Evolutionary conservation across 2,329 filamentous ascomycete genomes (phyloP), one percentile per base, ranked within the genome.

Genomic region (Nothomitra cinnamomea): DNA sequence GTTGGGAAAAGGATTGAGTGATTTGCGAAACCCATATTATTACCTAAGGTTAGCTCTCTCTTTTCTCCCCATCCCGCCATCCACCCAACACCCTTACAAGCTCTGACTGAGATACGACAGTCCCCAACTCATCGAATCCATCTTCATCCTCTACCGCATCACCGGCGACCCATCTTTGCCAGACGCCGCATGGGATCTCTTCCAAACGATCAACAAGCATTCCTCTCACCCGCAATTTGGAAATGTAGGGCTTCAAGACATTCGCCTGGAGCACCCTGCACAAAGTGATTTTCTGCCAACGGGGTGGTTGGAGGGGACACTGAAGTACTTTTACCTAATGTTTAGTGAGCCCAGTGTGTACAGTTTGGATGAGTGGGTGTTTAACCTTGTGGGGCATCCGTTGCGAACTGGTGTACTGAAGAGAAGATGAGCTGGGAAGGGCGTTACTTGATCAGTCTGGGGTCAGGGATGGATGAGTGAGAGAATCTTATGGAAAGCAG

Each of bases 321-420:
- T 95, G 60, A 95, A 94, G 72, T 94, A 94, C 64, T 94, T 92
- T 59, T 95, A 87, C 65, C 66, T 95, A 55, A 73, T 94, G 51
- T 95, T 85, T 64, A 79, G 79, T 21, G 74, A 80, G 54, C 80
- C 83, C 0, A 72, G 75, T n/a, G 60, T 80, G 28, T 69, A 84
- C 41, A 82, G 73, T 61, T 64, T 87, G 61, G 83, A 87, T 64
- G 75, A 84, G 7, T 86, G 72, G 63, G 79, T 86, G 38, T 67
- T 83, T 52, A 77, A 75, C 59, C 76, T 74, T 0, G 74, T 75
- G 58, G 74, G 74, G 38, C 74, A 77, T 65, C 71, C 73, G 13
- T 67, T 77, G n/a, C n/a, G n/a, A n/a, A n/a, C n/a, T n/a, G n/a
- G n/a, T n/a, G n/a, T n/a, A n/a, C n/a, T n/a, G n/a, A n/a, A n/a